Evolutionary conservation across 176 grass and related monocot genomes (phyloP), one percentile per base, ranked within the genome.

Genomic region (Aegilops umbellulata): DNA sequence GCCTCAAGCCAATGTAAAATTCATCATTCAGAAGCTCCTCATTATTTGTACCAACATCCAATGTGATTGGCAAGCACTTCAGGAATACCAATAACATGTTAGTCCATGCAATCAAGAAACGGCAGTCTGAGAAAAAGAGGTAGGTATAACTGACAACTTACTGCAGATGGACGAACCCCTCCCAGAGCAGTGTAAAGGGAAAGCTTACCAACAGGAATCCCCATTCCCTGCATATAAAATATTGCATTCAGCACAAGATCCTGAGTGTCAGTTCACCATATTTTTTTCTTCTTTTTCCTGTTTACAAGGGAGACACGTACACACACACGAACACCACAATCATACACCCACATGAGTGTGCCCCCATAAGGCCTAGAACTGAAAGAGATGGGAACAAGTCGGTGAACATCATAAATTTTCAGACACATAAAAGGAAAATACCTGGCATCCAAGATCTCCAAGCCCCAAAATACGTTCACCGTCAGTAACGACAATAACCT

Each of bases 141-240:
- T 71, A 67, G 19, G 83, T 60, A 75, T 68, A 6, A 36, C 23
- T 78, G 64, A 79, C 81, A 73, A 69, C 88, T 94, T 91, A 98
- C 97, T 83, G 94, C 76, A 91, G 97, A 98, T 84, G 97, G 97
- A 53, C 97, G 97, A 49, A 98, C 66, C 83, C 97, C 97, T 81
- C 97, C 97, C 58, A 98, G 87, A 41, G 97, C 97, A 90, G 94
- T 98, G 87, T 95, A 98, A 68, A 98, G 88, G 53, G 97, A 83
- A 87, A 98, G 93, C 62, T 98, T 98, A 63, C 97, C 97, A 32
- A 98, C 97, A 91, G 97, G 97, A 73, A 98, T 98, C 42, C 97
- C 94, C 97, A 98, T 98, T 77, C 97, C 97, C 97, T 98, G 86
- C 11, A 82, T 30, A 84, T 39, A 92, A 65, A 61, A 31, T 74